These are phyloP conservation scores for Crotalaria pallida DNA, from an alignment of 306 rosid species.

Conservation along the genomic window DNA sequence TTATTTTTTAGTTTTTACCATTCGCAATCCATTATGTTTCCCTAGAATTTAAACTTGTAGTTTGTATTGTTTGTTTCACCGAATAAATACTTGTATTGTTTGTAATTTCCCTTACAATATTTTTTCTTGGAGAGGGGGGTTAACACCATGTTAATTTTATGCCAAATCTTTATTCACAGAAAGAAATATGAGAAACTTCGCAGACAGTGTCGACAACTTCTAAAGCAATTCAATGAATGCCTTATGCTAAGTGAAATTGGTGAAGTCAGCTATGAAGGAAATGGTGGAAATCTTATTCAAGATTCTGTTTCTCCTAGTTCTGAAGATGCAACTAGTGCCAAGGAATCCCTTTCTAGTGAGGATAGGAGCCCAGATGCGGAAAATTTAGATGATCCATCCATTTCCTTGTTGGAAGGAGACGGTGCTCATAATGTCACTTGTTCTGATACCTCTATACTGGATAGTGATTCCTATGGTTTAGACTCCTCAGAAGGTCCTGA, in stretches of 20 bases:
- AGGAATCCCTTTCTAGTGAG: constrained; percentile 88
- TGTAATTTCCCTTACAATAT: background rate
- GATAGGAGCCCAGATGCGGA: constrained; percentile 59
- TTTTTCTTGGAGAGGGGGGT: background rate
- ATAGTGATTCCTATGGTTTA: constrained; percentile 76
- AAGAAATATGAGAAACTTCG: constrained; percentile 81
- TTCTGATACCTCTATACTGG: constrained; percentile 54
- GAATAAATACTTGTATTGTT: too few relatives aligned
- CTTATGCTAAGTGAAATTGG: constrained; percentile 50
- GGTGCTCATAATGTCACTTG: constrained; percentile 44
- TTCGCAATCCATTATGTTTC: constrained; percentile 6
- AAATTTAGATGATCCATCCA: constrained; percentile 61
- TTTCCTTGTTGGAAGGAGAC: constrained; percentile 62
- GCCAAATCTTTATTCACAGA: constrained; percentile 46
- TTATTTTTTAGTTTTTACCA: too few relatives aligned
- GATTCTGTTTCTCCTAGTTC: constrained; percentile 86
- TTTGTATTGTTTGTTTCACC: too few relatives aligned
- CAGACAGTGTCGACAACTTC: constrained; percentile 61
- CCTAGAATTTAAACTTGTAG: background rate
- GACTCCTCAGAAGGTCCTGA: constrained; percentile 83
- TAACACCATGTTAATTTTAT: constrained; percentile 9
- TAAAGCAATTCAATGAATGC: constrained; percentile 49
- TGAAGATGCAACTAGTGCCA: constrained; percentile 80
- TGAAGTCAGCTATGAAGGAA: constrained; percentile 52
- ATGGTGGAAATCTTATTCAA: constrained; percentile 43